Evolutionary conservation across 768 basidiomycete genomes (phyloP), one percentile per base, ranked within the genome.

Genomic region (Pisolithus orientalis): DNA sequence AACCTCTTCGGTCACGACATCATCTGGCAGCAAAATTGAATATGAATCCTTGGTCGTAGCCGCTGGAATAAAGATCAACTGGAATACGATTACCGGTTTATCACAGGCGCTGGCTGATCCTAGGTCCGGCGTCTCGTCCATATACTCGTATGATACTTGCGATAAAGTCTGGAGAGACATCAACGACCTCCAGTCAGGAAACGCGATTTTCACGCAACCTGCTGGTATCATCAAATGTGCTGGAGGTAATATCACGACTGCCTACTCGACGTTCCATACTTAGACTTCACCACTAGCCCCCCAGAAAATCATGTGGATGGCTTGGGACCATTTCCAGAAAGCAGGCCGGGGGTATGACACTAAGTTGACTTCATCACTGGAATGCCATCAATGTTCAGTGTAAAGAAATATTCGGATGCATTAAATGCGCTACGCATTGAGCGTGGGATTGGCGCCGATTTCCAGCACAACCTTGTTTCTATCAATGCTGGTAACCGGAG

Each of bases 261-360:
- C 51, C 24, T 16, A 17, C 2, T 32, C 24, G 40, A 45, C 38
- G 29, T 39, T 43, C 24, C 9, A 47, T 48, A 17, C 58, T 60
- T 37, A 47, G 5, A 55, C 39, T 29, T 34, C 21, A 34, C n/a
- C 38, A 39, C 21, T 57, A 89, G 87, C 85, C 14, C 87, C 89
- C 17, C 89, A 92, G 64, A 93, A 94, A 70, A 88, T 94, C 50
- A 93, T 95, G 89, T 95, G 92, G 91, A 91, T 93, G 88, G 88
- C 90, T 44, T 92, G 90, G 89, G 90, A 94, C 64, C 74, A 83
- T 45, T 91, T 78, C 65, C 75, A 77, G 52, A 75, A 68, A 62
- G 86, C 87, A 9, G 75, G 75, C 3, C 78, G 87, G 17, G 65
- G 71, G 14, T 74, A 77, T 46, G 74, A 79, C 45, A 76, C 87